phyloP scores from a whole-genome alignment of 1,139 yeast genomes.

The Debaryomycetaceae sp. region DNA sequence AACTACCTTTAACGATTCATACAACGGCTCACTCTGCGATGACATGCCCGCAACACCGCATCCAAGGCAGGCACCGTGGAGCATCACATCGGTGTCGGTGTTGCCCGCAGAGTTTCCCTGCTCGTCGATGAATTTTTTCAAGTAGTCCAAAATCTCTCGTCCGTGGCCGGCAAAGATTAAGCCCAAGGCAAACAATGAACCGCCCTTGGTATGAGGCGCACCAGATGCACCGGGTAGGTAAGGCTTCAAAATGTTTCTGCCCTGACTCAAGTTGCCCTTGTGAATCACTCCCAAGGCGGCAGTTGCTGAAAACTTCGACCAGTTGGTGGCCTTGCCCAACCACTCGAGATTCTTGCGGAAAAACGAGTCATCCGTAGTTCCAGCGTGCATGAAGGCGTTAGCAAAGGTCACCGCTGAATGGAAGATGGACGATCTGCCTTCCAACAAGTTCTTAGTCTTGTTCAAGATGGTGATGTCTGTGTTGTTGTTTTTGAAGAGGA shows the following conservation, averaged over 20 bases:
- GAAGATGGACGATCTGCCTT: slow-evolving; percentile 89
- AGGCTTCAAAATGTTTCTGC: slow-evolving; percentile 81
- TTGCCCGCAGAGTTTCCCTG: slow-evolving; percentile 63
- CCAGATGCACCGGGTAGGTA: slow-evolving; percentile 83
- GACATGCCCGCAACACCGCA: slow-evolving; percentile 98
- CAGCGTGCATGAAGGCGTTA: slow-evolving; percentile 93
- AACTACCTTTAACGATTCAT: slow-evolving; percentile 80
- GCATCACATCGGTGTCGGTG: slow-evolving; percentile 76
- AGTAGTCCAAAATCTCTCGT: slow-evolving; percentile 75
- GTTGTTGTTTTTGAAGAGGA: slow-evolving; percentile 79
- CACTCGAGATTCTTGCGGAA: slow-evolving; percentile 89
- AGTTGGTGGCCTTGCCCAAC: slow-evolving; percentile 94
- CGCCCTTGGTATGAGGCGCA: slow-evolving; percentile 91
- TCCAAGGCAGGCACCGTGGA: slow-evolving; percentile 96
- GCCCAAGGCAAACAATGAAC: slow-evolving; percentile 90
- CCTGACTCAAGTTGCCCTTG: slow-evolving; percentile 89
- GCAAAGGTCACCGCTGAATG: slow-evolving; percentile 96
- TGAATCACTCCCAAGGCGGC: slow-evolving; percentile 98
- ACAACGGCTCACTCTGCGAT: slow-evolving; percentile 65
- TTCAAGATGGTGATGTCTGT: slow-evolving; percentile 81
- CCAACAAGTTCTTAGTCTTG: slow-evolving; percentile 75
- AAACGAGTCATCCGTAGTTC: slow-evolving; percentile 93
- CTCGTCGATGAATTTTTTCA: slow-evolving; percentile 70
- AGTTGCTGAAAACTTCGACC: slow-evolving; percentile 98
- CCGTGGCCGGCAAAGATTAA: slow-evolving; percentile 96